A percentile compares a stretch with the other conserved stretches of the same genome.
Conservation (phyloP, 2,329 filamentous ascomycete species). For the Curvularia verruculosa region DNA sequence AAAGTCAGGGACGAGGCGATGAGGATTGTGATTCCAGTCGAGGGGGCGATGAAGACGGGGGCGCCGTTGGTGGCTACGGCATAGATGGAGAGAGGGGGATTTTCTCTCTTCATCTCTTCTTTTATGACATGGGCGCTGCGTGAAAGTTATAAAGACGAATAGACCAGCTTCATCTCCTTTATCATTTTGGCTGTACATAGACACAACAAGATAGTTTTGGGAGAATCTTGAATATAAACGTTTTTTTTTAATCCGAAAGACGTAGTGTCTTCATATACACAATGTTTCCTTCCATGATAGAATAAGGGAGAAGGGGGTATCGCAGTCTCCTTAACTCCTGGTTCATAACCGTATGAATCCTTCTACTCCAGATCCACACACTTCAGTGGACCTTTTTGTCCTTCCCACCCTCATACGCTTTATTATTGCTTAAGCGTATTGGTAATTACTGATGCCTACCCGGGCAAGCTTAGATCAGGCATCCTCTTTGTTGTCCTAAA, state of each 20-base stretch:
- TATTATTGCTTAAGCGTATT: no score
- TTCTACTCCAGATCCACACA: neutral
- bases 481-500: neutral
- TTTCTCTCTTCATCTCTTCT: no score
- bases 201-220: neutral
- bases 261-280: neutral
- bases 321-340: conserved; percentile 3
- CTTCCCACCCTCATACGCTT: no score
- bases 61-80: neutral
- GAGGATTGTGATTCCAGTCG: conserved; percentile 34
- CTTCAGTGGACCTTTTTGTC: neutral
- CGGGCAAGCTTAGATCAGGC: neutral
- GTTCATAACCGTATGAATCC: neutral
- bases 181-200: neutral
- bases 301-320: neutral
- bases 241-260: neutral
- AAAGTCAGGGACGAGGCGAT: conserved; percentile 41
- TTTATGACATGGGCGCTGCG: no score
- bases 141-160: neutral
- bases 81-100: no score
- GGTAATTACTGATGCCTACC: neutral
- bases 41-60: conserved; percentile 33
- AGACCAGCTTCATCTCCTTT: neutral
- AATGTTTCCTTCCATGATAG: neutral
- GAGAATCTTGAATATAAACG: neutral